Percentiles rank a stretch among this genome's conserved stretches.
These are phyloP conservation scores for Lepidopterella palustris DNA, from an alignment of 495 filamentous ascomycete species.

Conservation along the genomic window DNA sequence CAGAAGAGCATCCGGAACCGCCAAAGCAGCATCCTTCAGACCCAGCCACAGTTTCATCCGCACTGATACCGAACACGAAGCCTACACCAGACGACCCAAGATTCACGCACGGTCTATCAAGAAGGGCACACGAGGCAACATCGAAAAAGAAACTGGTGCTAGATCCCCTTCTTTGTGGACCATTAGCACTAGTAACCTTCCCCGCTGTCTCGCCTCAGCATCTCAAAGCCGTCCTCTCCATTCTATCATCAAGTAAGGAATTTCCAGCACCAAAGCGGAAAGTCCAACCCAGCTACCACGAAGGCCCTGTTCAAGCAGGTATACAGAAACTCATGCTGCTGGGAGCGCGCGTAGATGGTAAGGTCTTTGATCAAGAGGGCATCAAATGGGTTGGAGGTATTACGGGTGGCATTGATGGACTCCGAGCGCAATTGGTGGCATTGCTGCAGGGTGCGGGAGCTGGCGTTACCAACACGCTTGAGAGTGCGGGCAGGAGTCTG, in stretches of 20 bases:
- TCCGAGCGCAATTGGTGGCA: slow-evolving; percentile 72
- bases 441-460: slow-evolving; percentile 71
- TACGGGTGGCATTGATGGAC: slow-evolving; percentile 69
- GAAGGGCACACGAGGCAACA: slow-evolving; percentile 46
- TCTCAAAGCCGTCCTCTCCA: slow-evolving; percentile 66
- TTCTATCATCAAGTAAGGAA: slow-evolving; percentile 61
- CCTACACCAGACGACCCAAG: slow-evolving; percentile 41
- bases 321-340: slow-evolving; percentile 80
- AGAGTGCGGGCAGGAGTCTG: slow-evolving; percentile 68
- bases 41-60: slow-evolving; percentile 31
- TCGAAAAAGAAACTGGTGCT: slow-evolving; percentile 51
- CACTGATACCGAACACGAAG: slow-evolving; percentile 26
- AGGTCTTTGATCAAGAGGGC: slow-evolving; percentile 73
- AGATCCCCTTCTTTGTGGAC: slow-evolving; percentile 70
- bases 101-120: slow-evolving; percentile 68
- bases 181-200: slow-evolving; percentile 71
- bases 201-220: slow-evolving; percentile 76
- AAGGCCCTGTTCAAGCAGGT: slow-evolving; percentile 65
- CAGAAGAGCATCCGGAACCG: slow-evolving; percentile 30
- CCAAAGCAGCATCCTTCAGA: slow-evolving; percentile 25
- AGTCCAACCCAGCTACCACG: slow-evolving; percentile 73
- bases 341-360: slow-evolving; percentile 74
- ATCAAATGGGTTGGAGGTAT: slow-evolving; percentile 82
- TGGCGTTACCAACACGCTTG: slow-evolving; percentile 63
- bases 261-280: slow-evolving; percentile 73